phyloP scores from a whole-genome alignment of 768 basidiomycete genomes.

The Collybia mongolica region DNA sequence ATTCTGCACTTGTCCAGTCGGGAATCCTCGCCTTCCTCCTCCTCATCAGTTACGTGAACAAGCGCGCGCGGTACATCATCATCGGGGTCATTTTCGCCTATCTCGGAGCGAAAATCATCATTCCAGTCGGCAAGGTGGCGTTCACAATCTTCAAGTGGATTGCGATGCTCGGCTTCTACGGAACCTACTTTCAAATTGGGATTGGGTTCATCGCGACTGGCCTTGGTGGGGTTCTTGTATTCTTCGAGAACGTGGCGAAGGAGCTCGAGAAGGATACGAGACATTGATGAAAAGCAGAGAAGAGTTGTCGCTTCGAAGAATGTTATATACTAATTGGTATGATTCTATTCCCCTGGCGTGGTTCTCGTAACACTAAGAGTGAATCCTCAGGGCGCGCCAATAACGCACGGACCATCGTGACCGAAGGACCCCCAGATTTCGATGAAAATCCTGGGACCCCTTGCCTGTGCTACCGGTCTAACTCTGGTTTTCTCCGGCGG shows the following conservation, averaged over 20 bases:
- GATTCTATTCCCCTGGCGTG: no score
- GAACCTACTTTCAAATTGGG: constrained; percentile 9
- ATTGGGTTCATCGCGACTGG: constrained; percentile 20
- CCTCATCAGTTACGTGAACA: constrained; percentile 26
- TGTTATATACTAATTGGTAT: no score
- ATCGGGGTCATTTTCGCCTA: constrained; percentile 19
- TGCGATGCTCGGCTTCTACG: constrained; percentile 13
- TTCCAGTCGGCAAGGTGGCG: neutral
- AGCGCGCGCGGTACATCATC: constrained; percentile 20
- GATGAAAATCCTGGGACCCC: no score
- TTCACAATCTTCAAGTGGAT: constrained; percentile 11
- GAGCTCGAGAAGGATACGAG: constrained; percentile 11
- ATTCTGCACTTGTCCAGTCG: constrained; percentile 28
- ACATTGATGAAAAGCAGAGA: neutral
- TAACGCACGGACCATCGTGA: no score
- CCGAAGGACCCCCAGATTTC: no score
- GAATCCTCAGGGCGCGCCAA: no score
- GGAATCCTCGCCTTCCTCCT: constrained; percentile 24
- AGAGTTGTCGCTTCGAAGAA: neutral
- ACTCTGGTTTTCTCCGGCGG: no score
- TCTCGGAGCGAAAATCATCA: constrained; percentile 23
- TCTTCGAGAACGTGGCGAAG: constrained; percentile 11
- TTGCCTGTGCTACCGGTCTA: no score
- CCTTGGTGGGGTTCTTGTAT: constrained; percentile 6
- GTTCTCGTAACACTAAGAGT: no score